Conservation (phyloP, 768 basidiomycete genomes). For the Phlebiopsis flavidoalba region DNA sequence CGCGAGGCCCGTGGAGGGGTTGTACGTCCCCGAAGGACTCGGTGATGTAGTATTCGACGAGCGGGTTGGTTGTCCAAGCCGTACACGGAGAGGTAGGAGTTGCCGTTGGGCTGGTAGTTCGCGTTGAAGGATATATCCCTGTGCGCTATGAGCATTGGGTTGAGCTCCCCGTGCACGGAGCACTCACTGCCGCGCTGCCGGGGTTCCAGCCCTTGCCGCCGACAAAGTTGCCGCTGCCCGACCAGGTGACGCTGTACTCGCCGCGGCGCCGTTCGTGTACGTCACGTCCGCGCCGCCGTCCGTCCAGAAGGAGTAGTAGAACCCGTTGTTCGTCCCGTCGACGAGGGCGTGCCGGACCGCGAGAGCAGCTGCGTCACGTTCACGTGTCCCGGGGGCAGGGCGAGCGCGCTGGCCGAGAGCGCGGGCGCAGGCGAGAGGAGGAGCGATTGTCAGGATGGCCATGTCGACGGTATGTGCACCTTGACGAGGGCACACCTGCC, state of each 20-base stretch:
- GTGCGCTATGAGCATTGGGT: not conserved
- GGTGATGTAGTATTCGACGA: slow-evolving; percentile 44
- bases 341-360: slow-evolving; percentile 14
- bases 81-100: slow-evolving; percentile 39
- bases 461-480: not conserved
- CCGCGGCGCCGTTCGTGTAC: slow-evolving; percentile 28
- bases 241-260: slow-evolving; percentile 30
- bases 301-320: slow-evolving; percentile 35
- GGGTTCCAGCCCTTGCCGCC: slow-evolving; percentile 37
- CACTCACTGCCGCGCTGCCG: too few species aligned
- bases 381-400: not conserved
- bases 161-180: not conserved
- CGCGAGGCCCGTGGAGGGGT: slow-evolving; percentile 30
- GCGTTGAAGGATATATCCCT: slow-evolving; percentile 35
- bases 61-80: slow-evolving; percentile 40
- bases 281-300: slow-evolving; percentile 25
- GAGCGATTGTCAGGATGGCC: not conserved
- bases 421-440: not conserved
- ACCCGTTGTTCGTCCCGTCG: slow-evolving; percentile 29
- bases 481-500: too few species aligned
- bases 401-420: not conserved
- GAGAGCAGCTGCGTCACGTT: slow-evolving; percentile 2
- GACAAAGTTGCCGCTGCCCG: slow-evolving; percentile 29
- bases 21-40: slow-evolving; percentile 37
- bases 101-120: slow-evolving; percentile 33